phyloP scores from a whole-genome alignment of 805 yeast genomes.

The Candida easanensis region DNA sequence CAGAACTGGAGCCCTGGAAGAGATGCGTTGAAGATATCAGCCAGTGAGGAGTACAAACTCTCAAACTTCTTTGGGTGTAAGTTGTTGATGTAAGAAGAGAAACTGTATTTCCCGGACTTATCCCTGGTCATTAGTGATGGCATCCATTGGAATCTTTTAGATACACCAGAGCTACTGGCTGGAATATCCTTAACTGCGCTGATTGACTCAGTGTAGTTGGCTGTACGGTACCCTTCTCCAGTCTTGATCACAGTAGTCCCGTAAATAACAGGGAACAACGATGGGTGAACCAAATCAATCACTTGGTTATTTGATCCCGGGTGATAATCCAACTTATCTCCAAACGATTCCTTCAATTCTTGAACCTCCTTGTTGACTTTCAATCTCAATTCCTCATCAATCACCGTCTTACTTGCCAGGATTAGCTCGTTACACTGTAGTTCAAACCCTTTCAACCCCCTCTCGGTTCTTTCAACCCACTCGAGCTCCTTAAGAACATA shows the following conservation, averaged over 20 bases:
- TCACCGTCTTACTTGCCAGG: constrained; percentile 2
- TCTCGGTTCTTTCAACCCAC: constrained; percentile 10
- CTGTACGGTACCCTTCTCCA: background rate
- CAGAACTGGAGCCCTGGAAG: constrained; percentile 7
- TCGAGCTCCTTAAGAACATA: constrained; percentile 7
- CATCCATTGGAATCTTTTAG: constrained; percentile 6
- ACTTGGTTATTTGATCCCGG: constrained; percentile 11
- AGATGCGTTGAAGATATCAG: constrained; percentile 2
- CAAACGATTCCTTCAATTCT: constrained; percentile 6
- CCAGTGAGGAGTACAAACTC: constrained; percentile 1
- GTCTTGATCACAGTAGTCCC: constrained; percentile 7
- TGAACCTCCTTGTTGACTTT: constrained; percentile 1
- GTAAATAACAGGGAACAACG: constrained; percentile 11
- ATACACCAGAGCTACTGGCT: background rate
- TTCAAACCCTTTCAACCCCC: constrained; percentile 1
- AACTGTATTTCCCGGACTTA: background rate
- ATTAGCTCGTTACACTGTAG: constrained; percentile 4
- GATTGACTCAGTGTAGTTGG: constrained; percentile 1
- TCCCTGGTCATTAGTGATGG: constrained; percentile 2
- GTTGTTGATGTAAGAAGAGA: constrained; percentile 11
- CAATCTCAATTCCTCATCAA: constrained; percentile 1
- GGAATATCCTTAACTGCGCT: background rate
- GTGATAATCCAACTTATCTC: constrained; percentile 8
- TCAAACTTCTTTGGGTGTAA: constrained; percentile 4
- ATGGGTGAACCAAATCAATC: constrained; percentile 11